phyloP scores from a whole-genome alignment of 2,329 filamentous ascomycete genomes.

The Pyrenophora teres region DNA sequence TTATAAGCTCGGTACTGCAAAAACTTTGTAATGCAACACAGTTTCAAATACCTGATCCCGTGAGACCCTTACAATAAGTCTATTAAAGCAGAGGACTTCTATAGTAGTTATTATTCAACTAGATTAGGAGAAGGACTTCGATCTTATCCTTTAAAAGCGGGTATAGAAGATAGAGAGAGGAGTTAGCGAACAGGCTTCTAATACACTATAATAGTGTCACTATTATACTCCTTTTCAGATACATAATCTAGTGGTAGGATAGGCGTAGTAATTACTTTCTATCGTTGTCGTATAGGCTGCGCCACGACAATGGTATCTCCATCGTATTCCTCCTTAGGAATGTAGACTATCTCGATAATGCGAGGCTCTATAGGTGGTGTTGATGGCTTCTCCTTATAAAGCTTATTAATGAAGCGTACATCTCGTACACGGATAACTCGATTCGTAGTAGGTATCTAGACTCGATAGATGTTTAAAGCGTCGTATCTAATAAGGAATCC shows the following conservation, averaged over 20 bases:
- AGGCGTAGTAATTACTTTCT: not conserved
- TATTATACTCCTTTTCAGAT: not conserved
- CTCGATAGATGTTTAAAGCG: not conserved
- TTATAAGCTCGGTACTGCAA: too few species aligned
- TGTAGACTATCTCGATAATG: not conserved
- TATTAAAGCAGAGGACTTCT: not conserved
- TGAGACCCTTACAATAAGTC: too few species aligned
- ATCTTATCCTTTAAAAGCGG: not conserved
- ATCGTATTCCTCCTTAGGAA: not conserved
- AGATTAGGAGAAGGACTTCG: not conserved
- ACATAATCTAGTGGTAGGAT: not conserved
- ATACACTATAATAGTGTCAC: not conserved
- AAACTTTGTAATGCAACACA: too few species aligned
- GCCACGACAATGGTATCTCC: constrained; percentile 3
- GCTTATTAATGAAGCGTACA: constrained; percentile 6
- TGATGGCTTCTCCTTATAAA: constrained; percentile 3
- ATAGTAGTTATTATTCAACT: not conserved
- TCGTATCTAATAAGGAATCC: constrained; percentile 22
- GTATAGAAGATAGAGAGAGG: not conserved
- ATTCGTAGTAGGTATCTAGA: constrained; percentile 12
- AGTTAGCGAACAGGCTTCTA: not conserved
- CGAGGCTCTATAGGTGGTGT: not conserved
- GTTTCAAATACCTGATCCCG: too few species aligned
- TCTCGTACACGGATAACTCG: constrained; percentile 12
- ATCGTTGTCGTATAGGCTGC: not conserved